phyloP scores from a whole-genome alignment of 2,329 filamentous ascomycete species.

The Byssothecium circinans region DNA sequence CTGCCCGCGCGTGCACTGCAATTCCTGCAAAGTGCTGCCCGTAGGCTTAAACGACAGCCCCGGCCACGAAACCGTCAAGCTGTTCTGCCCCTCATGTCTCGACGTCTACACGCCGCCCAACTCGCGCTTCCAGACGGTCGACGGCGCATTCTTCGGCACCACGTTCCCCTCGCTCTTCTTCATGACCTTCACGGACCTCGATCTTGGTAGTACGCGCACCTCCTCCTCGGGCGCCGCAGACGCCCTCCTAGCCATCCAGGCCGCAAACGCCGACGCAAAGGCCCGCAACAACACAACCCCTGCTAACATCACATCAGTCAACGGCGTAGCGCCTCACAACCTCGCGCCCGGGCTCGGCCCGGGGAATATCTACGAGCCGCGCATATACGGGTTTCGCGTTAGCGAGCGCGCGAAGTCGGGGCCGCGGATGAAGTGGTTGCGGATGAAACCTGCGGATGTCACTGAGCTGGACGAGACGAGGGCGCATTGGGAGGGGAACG shows the following conservation, averaged over 20 bases:
- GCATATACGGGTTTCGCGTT: slow-evolving; percentile 95
- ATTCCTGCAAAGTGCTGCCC: slow-evolving; percentile 84
- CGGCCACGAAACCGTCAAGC: slow-evolving; percentile 95
- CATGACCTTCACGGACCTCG: slow-evolving; percentile 96
- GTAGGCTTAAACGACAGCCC: slow-evolving; percentile 94
- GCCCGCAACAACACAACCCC: slow-evolving; percentile 35
- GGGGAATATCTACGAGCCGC: slow-evolving; percentile 86
- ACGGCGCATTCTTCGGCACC: slow-evolving; percentile 96
- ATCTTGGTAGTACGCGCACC: slow-evolving; percentile 74
- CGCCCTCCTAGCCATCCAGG: slow-evolving; percentile 40
- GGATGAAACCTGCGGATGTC: slow-evolving; percentile 78
- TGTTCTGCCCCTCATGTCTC: slow-evolving; percentile 95
- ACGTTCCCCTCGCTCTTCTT: slow-evolving; percentile 97
- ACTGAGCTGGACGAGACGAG: slow-evolving; percentile 77
- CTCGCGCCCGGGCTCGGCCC: slow-evolving; percentile 83
- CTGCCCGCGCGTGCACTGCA: slow-evolving; percentile 93
- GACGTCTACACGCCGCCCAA: slow-evolving; percentile 98
- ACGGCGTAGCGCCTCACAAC: slow-evolving; percentile 84
- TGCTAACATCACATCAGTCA: slow-evolving; percentile 57
- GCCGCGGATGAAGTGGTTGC: slow-evolving; percentile 95
- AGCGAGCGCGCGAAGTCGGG: slow-evolving; percentile 87
- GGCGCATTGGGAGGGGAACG: slow-evolving; percentile 49
- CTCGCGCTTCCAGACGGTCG: slow-evolving; percentile 94
- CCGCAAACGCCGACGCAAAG: slow-evolving; percentile 37
- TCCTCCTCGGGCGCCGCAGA: slow-evolving; percentile 38